Evolutionary conservation across 2,329 filamentous ascomycete genomes (phyloP).

Genomic region (Paraconiothyrium sp.): DNA sequence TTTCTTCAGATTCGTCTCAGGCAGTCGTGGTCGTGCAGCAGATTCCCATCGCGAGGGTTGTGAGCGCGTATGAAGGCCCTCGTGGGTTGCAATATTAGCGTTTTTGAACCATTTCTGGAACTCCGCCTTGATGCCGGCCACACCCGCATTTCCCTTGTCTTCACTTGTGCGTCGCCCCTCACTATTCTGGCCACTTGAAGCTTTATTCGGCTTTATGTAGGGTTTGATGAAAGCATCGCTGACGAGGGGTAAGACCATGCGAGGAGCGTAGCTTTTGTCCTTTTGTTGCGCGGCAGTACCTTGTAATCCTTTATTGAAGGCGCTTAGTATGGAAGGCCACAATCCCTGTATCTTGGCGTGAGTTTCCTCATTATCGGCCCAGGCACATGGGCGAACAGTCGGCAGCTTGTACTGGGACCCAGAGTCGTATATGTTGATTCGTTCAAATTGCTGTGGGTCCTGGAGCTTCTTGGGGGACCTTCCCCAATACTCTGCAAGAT

Average conservation of each 20-base stretch:
- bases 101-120: too few species aligned
- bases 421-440: slow-evolving; percentile 29
- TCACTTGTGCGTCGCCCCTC: not conserved
- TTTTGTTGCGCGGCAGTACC: not conserved
- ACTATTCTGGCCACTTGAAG: too few species aligned
- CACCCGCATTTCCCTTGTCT: not conserved
- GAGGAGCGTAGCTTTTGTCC: not conserved
- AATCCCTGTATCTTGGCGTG: not conserved
- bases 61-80: not conserved
- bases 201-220: not conserved
- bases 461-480: slow-evolving; percentile 19
- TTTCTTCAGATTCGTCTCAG: not conserved
- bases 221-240: not conserved
- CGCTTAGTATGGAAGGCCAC: not conserved
- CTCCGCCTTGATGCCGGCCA: not conserved
- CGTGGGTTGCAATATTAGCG: too few species aligned
- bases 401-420: slow-evolving; percentile 44
- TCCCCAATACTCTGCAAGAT: slow-evolving; percentile 30
- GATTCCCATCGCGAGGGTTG: not conserved
- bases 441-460: slow-evolving; percentile 17
- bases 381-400: too few species aligned
- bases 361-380: not conserved
- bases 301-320: slow-evolving; percentile 5
- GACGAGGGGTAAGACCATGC: not conserved
- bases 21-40: not conserved